Base-by-base conservation (phyloP, 345 rosid species). In the Lumnitzera racemosa region DNA sequence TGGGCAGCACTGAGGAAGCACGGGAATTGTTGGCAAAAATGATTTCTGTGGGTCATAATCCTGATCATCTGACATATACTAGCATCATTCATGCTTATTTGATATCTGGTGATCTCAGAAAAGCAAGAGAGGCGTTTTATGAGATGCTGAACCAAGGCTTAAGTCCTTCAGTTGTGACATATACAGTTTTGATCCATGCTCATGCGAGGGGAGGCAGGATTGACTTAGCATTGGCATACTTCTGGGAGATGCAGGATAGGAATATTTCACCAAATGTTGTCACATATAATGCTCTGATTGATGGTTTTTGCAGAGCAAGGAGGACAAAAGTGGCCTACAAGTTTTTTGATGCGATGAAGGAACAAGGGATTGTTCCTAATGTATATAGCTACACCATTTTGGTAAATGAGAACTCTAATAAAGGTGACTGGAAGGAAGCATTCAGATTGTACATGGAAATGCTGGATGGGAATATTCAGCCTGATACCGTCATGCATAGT, bases 381-480 rank as follows among this genome's bases (percentile, higher is more conserved):
- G 81, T 75, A 72, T 83, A 81, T 74, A 85, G 81, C 73, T 88
- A 81, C 74, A 85, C 96, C 24, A 88, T 88, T 68, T 79, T 88
- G 58, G 83, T 85, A 68, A 81, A 68, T 73, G 81, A 64, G 71
- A 66, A 77, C 73, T 72, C 78, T 59, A 69, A 81, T 50, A 62
- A 56, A 1, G 82, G 80, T 4, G 68, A 81, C 51, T 83, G 86
- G 89, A 71, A 75, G 64, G 88, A 75, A 73, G 85, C 83, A 56
- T 69, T 85, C 57, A 80, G 76, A 72, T 71, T 88, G 73, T 85
- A 85, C 70, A 73, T 71, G 66, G 76, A 88, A 67, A 85, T 88
- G 96, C 72, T 88, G 53, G 82, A 73, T 63, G 80, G 69, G 72
- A 74, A 72, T 41, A 72, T 88, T 53, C 71, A 70, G 67, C 89